These are phyloP conservation scores for Calocybe cyanea DNA, from an alignment of 768 basidiomycete genomes.

Conservation along the genomic window DNA sequence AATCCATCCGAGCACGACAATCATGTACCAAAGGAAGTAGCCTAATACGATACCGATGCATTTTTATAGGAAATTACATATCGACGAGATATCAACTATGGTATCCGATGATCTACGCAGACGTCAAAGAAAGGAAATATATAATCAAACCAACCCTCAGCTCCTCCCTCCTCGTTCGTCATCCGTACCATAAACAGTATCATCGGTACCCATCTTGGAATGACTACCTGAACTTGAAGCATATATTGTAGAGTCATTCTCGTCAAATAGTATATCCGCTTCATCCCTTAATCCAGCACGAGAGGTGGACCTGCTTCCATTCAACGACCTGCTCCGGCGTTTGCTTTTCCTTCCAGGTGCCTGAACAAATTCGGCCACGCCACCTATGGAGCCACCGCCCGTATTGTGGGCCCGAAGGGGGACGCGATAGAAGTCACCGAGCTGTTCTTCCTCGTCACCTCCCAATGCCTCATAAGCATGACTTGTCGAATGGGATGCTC, in stretches of 20 bases:
- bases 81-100: background rate
- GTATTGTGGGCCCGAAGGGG: slow-evolving; percentile 47
- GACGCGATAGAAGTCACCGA: slow-evolving; percentile 66
- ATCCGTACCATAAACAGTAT: slow-evolving; percentile 31
- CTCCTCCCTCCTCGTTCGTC: slow-evolving; percentile 28
- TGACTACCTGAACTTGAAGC: slow-evolving; percentile 37
- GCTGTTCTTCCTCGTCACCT: slow-evolving; percentile 54
- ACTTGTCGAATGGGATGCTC: slow-evolving; percentile 25
- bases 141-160: slow-evolving; percentile 13
- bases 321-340: slow-evolving; percentile 10
- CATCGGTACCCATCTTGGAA: slow-evolving; percentile 42
- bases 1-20: too few relatives aligned
- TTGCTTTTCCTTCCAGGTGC: slow-evolving; percentile 33
- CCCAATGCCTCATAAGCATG: slow-evolving; percentile 37
- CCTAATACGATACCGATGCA: too few relatives aligned
- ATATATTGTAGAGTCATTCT: slow-evolving; percentile 42
- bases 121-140: background rate
- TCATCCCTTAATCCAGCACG: slow-evolving; percentile 29
- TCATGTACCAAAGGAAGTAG: too few relatives aligned
- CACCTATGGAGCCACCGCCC: slow-evolving; percentile 39
- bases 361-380: slow-evolving; percentile 62
- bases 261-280: slow-evolving; percentile 63
- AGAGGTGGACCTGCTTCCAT: slow-evolving; percentile 17
- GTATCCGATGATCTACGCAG: background rate
- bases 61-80: too few relatives aligned